phyloP scores from a whole-genome alignment of 1,284 basidiomycete genomes.

The Malassezia restricta region DNA sequence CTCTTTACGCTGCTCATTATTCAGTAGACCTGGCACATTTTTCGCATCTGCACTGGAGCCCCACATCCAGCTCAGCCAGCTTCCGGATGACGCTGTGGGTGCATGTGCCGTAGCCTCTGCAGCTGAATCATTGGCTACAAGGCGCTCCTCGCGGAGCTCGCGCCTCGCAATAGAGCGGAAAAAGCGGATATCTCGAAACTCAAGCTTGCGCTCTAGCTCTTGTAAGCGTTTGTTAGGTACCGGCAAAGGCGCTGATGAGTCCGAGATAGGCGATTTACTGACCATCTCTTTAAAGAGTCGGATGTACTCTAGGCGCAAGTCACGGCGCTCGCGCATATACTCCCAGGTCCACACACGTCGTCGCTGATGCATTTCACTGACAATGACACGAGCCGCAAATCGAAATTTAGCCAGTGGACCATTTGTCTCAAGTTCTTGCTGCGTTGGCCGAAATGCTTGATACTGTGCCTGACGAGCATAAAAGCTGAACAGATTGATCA shows the following conservation, averaged over 20 bases:
- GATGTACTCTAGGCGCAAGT: slow-evolving; percentile 72
- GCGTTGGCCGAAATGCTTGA: slow-evolving; percentile 55
- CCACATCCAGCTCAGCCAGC: slow-evolving; percentile 45
- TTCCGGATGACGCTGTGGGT: slow-evolving; percentile 49
- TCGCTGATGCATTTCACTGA: slow-evolving; percentile 73
- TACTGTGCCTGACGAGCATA: slow-evolving; percentile 75
- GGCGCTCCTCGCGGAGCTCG: slow-evolving; percentile 65
- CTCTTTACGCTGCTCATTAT: slow-evolving; percentile 81
- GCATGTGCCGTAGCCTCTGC: slow-evolving; percentile 48
- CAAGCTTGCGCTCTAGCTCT: slow-evolving; percentile 66
- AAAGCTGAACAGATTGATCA: slow-evolving; percentile 94
- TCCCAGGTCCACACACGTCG: slow-evolving; percentile 81
- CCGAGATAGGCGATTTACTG: neutral
- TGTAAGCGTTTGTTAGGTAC: slow-evolving; percentile 48
- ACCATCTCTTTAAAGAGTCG: slow-evolving; percentile 64
- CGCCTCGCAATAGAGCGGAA: slow-evolving; percentile 91
- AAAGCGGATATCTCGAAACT: slow-evolving; percentile 92
- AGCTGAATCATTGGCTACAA: neutral
- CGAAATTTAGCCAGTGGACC: slow-evolving; percentile 61
- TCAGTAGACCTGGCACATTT: slow-evolving; percentile 53
- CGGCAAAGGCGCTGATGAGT: neutral
- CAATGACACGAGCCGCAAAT: slow-evolving; percentile 72
- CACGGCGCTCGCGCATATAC: slow-evolving; percentile 75
- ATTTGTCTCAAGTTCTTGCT: slow-evolving; percentile 57
- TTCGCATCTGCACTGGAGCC: slow-evolving; percentile 21